These are phyloP conservation scores for Citrus cavaleriei DNA, from an alignment of 345 rosid species.

Conservation along the genomic window DNA sequence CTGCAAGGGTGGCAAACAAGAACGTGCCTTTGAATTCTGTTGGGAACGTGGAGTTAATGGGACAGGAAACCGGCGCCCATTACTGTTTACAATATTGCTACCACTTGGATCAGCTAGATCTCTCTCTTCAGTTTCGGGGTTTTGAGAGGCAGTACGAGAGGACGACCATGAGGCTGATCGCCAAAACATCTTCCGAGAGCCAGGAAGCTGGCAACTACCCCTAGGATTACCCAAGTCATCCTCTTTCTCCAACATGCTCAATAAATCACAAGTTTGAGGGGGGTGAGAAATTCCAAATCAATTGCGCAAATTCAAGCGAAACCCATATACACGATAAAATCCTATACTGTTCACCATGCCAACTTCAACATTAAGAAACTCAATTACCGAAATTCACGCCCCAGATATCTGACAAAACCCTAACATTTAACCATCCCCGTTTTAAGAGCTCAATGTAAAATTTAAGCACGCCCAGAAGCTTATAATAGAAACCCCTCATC, in stretches of 20 bases:
- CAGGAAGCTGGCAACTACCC: slow-evolving; percentile 50
- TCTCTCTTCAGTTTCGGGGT: slow-evolving; percentile 45
- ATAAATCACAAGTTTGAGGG: slow-evolving; percentile 2
- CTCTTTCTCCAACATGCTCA: slow-evolving; percentile 88
- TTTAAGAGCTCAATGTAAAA: neutral
- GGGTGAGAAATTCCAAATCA: neutral
- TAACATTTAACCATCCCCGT: neutral
- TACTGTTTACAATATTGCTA: slow-evolving; percentile 21
- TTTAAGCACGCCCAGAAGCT: neutral
- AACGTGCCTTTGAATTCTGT: slow-evolving; percentile 78
- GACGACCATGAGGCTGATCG: slow-evolving; percentile 98
- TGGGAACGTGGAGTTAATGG: slow-evolving; percentile 93
- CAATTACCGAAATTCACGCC: neutral
- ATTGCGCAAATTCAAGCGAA: neutral
- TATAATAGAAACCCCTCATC: neutral
- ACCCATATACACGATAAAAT: neutral
- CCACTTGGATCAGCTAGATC: slow-evolving; percentile 45
- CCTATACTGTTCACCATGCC: slow-evolving; percentile 17
- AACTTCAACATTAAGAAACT: neutral
- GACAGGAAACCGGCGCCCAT: slow-evolving; percentile 61
- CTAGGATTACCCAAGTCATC: slow-evolving; percentile 54
- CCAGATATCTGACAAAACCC: neutral
- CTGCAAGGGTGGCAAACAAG: slow-evolving; percentile 93
- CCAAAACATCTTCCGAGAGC: slow-evolving; percentile 80
- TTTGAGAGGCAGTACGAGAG: slow-evolving; percentile 70